These are phyloP conservation scores for Sarocladium oryzae DNA, from an alignment of 2,329 filamentous ascomycete species.

Conservation along the genomic window DNA sequence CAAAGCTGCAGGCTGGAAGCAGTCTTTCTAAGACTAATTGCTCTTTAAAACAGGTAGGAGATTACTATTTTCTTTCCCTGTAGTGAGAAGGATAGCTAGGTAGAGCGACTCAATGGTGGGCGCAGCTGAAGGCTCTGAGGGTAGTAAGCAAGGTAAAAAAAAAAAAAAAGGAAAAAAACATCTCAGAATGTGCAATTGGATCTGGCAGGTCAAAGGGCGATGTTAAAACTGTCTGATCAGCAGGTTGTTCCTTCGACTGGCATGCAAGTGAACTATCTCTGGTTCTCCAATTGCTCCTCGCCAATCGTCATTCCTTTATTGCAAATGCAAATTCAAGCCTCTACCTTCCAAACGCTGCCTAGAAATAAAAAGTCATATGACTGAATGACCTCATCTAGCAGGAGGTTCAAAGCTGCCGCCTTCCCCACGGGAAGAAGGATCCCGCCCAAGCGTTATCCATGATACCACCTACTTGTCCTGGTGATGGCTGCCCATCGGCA, in stretches of 20 bases:
- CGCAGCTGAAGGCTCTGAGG: background rate
- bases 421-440: background rate
- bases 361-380: background rate
- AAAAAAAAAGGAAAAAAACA: background rate
- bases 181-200: background rate
- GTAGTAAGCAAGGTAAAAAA: background rate
- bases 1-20: background rate
- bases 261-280: background rate
- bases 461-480: slow-evolving; percentile 8
- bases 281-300: background rate
- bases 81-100: background rate
- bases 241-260: background rate
- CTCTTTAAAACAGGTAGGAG: background rate
- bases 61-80: background rate
- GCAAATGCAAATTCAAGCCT: background rate
- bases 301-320: background rate
- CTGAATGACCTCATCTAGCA: background rate
- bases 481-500: slow-evolving; percentile 5
- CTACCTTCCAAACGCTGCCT: background rate
- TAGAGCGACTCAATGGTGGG: background rate
- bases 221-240: background rate
- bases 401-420: background rate
- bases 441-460: slow-evolving; percentile 4
- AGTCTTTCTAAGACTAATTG: background rate
- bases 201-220: background rate